Percentiles rank a stretch among this genome's conserved stretches.
These are phyloP conservation scores for Porcisia deanei DNA, from an alignment of 208 protist species.

Conservation along the genomic window DNA sequence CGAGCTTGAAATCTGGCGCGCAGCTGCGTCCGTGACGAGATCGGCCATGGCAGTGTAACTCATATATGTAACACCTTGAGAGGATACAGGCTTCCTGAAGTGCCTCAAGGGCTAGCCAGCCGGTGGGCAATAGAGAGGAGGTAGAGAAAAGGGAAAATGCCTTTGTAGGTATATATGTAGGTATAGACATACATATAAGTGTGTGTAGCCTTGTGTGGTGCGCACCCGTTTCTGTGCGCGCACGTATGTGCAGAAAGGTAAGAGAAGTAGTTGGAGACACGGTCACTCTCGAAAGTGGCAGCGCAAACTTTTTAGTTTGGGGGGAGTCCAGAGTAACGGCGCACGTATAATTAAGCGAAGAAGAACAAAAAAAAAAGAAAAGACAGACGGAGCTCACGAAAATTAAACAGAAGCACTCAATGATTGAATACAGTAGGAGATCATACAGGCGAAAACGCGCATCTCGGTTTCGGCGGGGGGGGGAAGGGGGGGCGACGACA, in stretches of 20 bases:
- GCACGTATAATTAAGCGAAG: background rate
- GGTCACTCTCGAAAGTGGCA: background rate
- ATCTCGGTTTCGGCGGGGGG: no score
- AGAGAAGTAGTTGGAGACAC: background rate
- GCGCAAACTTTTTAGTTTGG: background rate
- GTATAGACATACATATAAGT: no score
- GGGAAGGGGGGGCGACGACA: no score
- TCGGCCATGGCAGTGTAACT: background rate
- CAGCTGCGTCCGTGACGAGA: background rate
- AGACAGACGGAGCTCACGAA: no score
- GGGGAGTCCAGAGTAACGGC: background rate
- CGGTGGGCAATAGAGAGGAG: background rate
- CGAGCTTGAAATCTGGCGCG: background rate
- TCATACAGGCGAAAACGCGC: no score
- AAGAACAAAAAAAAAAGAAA: background rate
- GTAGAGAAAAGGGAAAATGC: background rate
- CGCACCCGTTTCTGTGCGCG: background rate
- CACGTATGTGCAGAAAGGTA: background rate
- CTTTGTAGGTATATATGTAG: background rate
- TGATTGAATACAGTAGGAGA: no score
- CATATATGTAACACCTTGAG: background rate
- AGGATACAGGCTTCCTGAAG: background rate
- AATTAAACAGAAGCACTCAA: no score
- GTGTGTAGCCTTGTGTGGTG: constrained; percentile 4
- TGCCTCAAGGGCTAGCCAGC: background rate